Evolutionary conservation across 768 basidiomycete species (phyloP).

Genomic region (Favolaschia claudopus): DNA sequence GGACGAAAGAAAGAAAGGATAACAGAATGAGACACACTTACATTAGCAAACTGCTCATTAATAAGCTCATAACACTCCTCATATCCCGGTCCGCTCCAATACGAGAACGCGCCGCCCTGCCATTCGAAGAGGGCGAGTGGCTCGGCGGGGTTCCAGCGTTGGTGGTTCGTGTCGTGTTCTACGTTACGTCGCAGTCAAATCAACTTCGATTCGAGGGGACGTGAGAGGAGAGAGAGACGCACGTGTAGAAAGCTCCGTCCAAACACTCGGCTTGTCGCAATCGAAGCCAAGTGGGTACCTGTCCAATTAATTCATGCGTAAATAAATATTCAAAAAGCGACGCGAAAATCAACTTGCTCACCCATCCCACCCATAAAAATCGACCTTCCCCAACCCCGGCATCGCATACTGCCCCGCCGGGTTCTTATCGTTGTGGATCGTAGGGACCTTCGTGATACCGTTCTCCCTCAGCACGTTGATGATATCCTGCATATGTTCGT

Average conservation of each 20-base stretch:
- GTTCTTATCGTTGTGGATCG: conserved; percentile 44
- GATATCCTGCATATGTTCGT: conserved; percentile 53
- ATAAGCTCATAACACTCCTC: conserved; percentile 42
- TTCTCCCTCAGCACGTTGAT: conserved; percentile 44
- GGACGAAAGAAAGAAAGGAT: neutral
- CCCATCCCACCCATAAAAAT: conserved; percentile 53
- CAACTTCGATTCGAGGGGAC: neutral
- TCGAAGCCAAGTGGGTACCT: conserved; percentile 71
- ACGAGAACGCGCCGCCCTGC: conserved; percentile 48
- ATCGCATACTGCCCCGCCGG: conserved; percentile 38
- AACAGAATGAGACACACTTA: conserved; percentile 15
- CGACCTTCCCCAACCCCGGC: conserved; percentile 43
- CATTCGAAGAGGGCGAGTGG: conserved; percentile 47
- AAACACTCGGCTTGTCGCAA: conserved; percentile 63
- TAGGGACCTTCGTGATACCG: conserved; percentile 47
- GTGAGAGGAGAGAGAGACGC: conserved; percentile 12
- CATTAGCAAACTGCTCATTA: conserved; percentile 48
- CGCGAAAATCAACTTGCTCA: conserved; percentile 4
- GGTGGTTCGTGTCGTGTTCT: conserved; percentile 43
- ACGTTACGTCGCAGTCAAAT: neutral
- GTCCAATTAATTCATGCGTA: conserved; percentile 23
- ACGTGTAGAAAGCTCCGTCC: conserved; percentile 53
- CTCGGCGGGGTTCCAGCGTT: conserved; percentile 43
- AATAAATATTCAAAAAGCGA: neutral
- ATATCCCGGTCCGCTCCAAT: conserved; percentile 47